Evolutionary conservation across 2,329 filamentous ascomycete species (phyloP).

Genomic region (Trichophyton simii): DNA sequence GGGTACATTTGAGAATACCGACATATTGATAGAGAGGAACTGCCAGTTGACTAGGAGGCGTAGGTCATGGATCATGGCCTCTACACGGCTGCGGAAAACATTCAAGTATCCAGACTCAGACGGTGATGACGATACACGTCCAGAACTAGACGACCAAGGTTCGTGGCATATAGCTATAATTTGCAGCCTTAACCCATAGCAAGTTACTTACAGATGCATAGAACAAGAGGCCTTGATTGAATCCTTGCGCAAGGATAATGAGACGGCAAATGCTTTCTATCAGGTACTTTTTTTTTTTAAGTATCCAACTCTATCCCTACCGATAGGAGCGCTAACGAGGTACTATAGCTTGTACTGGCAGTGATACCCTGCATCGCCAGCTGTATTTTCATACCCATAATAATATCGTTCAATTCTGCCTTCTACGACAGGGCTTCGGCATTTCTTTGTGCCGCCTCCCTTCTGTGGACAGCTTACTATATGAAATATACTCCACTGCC

Average conservation of each 20-base stretch:
- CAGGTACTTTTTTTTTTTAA: constrained; percentile 20
- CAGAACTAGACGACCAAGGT: constrained; percentile 67
- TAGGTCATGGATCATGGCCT: constrained; percentile 7
- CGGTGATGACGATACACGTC: constrained; percentile 42
- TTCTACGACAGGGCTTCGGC: constrained; percentile 17
- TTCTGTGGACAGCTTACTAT: constrained; percentile 27
- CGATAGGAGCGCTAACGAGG: background rate
- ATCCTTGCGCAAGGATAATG: constrained; percentile 25
- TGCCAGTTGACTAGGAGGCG: background rate
- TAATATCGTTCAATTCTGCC: constrained; percentile 9
- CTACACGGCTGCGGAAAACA: constrained; percentile 58
- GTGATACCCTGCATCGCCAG: constrained; percentile 20
- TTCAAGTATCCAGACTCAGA: constrained; percentile 61
- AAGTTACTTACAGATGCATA: constrained; percentile 10
- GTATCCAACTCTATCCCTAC: background rate
- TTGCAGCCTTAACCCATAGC: background rate
- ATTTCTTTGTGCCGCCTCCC: constrained; percentile 24
- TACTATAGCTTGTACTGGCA: constrained; percentile 25
- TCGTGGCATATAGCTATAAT: constrained; percentile 8
- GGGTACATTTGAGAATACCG: background rate
- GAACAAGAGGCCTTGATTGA: constrained; percentile 33
- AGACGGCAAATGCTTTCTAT: constrained; percentile 29
- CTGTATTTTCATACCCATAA: constrained; percentile 3
- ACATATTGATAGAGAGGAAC: background rate
- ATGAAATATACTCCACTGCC: constrained; percentile 24